phyloP scores from a whole-genome alignment of 1,284 basidiomycete species.

The Anthracocystis setariae region DNA sequence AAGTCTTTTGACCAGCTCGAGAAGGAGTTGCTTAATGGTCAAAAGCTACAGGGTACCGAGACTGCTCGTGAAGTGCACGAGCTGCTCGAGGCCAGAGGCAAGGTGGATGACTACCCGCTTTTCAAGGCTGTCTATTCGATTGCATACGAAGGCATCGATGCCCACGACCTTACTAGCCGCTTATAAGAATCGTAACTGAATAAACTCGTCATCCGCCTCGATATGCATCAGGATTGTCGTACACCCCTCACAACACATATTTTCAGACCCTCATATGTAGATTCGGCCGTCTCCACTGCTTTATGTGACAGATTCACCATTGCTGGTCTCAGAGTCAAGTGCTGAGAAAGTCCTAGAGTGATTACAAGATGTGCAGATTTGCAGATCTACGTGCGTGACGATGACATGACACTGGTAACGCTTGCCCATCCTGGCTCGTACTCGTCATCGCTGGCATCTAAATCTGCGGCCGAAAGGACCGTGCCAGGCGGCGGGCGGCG shows the following conservation, averaged over 20 bases:
- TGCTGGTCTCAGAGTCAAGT: slow-evolving; percentile 5
- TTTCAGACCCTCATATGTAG: background rate
- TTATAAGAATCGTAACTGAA: slow-evolving; percentile 24
- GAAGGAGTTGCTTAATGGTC: slow-evolving; percentile 72
- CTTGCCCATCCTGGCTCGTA: slow-evolving; percentile 64
- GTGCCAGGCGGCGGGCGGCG: slow-evolving; percentile 58
- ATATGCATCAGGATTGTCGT: background rate
- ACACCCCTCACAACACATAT: background rate
- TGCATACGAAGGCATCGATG: slow-evolving; percentile 65
- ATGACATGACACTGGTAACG: slow-evolving; percentile 55
- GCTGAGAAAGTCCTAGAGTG: no score
- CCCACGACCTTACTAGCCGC: slow-evolving; percentile 68
- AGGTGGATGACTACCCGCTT: slow-evolving; percentile 72
- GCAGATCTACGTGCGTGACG: slow-evolving; percentile 24
- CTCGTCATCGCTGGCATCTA: slow-evolving; percentile 64
- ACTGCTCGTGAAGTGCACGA: slow-evolving; percentile 71
- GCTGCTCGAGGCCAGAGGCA: slow-evolving; percentile 70
- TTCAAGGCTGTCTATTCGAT: slow-evolving; percentile 70
- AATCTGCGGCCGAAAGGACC: slow-evolving; percentile 54
- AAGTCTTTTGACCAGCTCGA: slow-evolving; percentile 73
- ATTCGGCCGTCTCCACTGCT: slow-evolving; percentile 9
- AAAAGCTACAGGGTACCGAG: slow-evolving; percentile 73
- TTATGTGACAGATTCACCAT: slow-evolving; percentile 6
- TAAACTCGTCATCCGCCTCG: background rate
- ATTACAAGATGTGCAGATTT: no score